A percentile compares a stretch with the other conserved stretches of the same genome.
These are phyloP conservation scores for Punica granatum DNA, from an alignment of 345 rosid species.

Conservation along the genomic window DNA sequence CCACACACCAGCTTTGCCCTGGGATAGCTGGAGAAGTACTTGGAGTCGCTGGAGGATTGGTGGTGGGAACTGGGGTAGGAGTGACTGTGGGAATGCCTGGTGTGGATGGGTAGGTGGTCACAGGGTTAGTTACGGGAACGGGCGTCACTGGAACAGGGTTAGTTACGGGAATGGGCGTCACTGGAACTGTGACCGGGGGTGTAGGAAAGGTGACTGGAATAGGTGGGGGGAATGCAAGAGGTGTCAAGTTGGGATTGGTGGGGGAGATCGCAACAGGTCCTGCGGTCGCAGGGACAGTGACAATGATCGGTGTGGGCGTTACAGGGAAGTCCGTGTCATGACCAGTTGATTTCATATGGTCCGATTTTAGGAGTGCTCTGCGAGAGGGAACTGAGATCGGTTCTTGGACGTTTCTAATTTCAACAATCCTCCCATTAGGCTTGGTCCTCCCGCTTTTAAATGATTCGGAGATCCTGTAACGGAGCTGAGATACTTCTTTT, in stretches of 20 bases:
- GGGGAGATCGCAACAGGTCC: conserved; percentile 33
- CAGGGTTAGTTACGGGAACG: conserved; percentile 54
- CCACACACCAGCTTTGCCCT: conserved; percentile 92
- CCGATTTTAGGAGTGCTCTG: conserved; percentile 22
- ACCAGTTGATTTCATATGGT: conserved; percentile 15
- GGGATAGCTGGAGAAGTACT: conserved; percentile 49
- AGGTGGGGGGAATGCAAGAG: conserved; percentile 27
- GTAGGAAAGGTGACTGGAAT: conserved; percentile 7
- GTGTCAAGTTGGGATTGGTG: conserved; percentile 31
- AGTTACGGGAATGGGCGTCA: conserved; percentile 27
- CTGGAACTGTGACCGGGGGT: conserved; percentile 40
- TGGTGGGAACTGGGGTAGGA: conserved; percentile 34
- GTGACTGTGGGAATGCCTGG: conserved; percentile 34
- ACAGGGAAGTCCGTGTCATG: conserved; percentile 40
- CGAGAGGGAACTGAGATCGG: conserved; percentile 17
- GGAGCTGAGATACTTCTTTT: conserved; percentile 19
- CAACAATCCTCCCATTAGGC: no score
- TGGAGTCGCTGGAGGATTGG: conserved; percentile 47
- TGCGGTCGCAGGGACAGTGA: conserved; percentile 45
- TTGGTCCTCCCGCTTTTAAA: background rate
- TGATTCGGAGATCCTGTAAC: conserved; percentile 15
- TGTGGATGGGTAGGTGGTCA: conserved; percentile 57
- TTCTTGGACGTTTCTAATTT: background rate
- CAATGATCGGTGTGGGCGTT: conserved; percentile 40
- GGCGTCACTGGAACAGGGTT: conserved; percentile 38